Percentiles rank a stretch among this genome's conserved stretches.
Conservation (phyloP, 495 filamentous ascomycete species). For the Penicillium simplicissimum region DNA sequence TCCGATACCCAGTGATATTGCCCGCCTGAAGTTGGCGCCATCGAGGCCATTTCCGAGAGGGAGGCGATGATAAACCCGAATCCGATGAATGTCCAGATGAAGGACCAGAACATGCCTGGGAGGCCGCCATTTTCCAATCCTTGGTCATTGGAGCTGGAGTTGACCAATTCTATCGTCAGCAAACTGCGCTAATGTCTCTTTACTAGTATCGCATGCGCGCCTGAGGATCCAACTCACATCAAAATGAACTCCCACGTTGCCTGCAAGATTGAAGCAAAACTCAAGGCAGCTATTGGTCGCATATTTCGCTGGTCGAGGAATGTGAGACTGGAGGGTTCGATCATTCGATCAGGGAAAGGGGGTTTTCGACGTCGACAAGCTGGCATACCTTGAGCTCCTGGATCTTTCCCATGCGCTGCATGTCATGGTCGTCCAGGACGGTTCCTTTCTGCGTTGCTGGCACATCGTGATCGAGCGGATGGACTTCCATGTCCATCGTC, state of each 20-base stretch:
- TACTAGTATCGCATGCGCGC: background rate
- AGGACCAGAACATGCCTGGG: conserved; percentile 36
- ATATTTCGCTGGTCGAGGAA: conserved; percentile 22
- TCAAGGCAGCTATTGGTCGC: conserved; percentile 28
- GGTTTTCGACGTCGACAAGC: background rate
- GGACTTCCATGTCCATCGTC: conserved; percentile 7
- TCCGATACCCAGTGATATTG: conserved; percentile 55
- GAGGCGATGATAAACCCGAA: conserved; percentile 36
- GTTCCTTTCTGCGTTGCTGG: conserved; percentile 1
- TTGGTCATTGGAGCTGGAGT: conserved; percentile 17
- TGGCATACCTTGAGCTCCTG: conserved; percentile 16
- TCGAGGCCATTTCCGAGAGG: conserved; percentile 44
- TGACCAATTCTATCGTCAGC: background rate
- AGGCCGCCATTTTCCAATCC: conserved; percentile 24
- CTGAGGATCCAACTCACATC: conserved; percentile 14
- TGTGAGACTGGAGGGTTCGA: conserved; percentile 1
- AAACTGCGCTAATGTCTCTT: background rate
- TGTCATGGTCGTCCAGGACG: conserved; percentile 11
- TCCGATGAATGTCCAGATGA: conserved; percentile 36
- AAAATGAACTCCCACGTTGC: conserved; percentile 33
- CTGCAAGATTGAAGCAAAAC: conserved; percentile 30
- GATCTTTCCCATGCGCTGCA: conserved; percentile 18
- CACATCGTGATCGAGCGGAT: background rate
- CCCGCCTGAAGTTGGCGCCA: conserved; percentile 38
- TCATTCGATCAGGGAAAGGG: background rate